A percentile compares a stretch with the other conserved stretches of the same genome.
phyloP scores from a whole-genome alignment of 371 early-diverging fungal genomes.

The Zancudomyces culisetae region DNA sequence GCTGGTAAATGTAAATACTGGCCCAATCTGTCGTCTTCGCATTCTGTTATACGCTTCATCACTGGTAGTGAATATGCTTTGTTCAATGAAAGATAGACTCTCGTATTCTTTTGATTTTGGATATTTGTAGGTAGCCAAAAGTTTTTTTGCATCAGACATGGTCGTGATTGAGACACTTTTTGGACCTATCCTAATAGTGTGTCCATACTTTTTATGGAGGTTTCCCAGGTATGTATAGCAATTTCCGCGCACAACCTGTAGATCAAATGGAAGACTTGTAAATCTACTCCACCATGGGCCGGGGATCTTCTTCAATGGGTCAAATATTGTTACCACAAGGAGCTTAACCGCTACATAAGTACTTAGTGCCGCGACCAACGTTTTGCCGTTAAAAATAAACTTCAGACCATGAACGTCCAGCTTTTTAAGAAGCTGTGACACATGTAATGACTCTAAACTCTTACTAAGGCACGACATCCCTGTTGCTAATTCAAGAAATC shows the following conservation, averaged over 20 bases:
- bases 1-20: background rate
- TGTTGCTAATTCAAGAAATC: too few species aligned
- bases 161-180: constrained; percentile 13
- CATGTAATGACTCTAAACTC: too few species aligned
- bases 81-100: background rate
- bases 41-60: constrained; percentile 11
- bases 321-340: too few species aligned
- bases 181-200: background rate
- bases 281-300: constrained; percentile 10
- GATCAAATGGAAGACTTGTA: background rate
- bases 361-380: too few species aligned
- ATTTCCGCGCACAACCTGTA: constrained; percentile 6
- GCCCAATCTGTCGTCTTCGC: constrained; percentile 5
- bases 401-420: too few species aligned
- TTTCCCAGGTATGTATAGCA: constrained; percentile 6
- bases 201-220: constrained; percentile 3
- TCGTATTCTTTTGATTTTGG: constrained; percentile 15
- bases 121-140: constrained; percentile 16
- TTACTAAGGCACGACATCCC: too few species aligned
- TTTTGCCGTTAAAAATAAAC: too few species aligned
- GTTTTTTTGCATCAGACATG: constrained; percentile 7
- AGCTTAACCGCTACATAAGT: too few species aligned
- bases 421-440: too few species aligned
- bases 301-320: constrained; percentile 9
- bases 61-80: constrained; percentile 11